phyloP scores from a whole-genome alignment of 108 stramenopile genomes.

The Nannochloropsis gaditana region DNA sequence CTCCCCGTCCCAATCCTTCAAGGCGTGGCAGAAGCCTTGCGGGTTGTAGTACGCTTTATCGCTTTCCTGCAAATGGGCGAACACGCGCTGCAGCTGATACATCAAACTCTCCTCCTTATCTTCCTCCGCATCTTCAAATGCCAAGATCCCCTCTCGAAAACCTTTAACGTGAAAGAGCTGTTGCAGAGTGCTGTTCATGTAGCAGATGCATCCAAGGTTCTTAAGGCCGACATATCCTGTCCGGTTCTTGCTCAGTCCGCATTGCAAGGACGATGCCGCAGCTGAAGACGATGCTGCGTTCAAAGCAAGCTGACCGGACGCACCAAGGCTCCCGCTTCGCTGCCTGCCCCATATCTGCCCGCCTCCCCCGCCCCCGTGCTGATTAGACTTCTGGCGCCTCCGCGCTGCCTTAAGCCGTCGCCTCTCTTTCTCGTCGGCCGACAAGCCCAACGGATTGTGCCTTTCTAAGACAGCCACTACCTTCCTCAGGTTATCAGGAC shows the following conservation, averaged over 20 bases:
- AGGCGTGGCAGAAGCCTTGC: conserved; percentile 34
- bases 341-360: not conserved
- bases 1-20: conserved; percentile 51
- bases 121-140: conserved; percentile 31
- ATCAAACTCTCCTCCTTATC: conserved; percentile 40
- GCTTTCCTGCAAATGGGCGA: conserved; percentile 50
- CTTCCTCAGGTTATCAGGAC: not conserved
- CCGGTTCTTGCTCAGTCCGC: conserved; percentile 33
- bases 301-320: not conserved
- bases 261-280: not conserved
- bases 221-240: conserved; percentile 56
- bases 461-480: not conserved
- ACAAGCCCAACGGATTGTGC: conserved; percentile 2
- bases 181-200: conserved; percentile 63
- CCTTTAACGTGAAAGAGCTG: conserved; percentile 45
- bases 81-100: conserved; percentile 49
- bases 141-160: conserved; percentile 33
- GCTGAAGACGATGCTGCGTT: not conserved
- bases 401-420: not conserved
- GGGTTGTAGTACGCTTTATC: conserved; percentile 51
- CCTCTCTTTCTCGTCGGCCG: not conserved
- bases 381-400: not conserved
- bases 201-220: conserved; percentile 63
- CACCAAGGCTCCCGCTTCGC: not conserved
- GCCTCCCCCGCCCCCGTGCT: not conserved